Base-by-base conservation (phyloP, 2,329 filamentous ascomycete species). In the Thyridium curvatum region DNA sequence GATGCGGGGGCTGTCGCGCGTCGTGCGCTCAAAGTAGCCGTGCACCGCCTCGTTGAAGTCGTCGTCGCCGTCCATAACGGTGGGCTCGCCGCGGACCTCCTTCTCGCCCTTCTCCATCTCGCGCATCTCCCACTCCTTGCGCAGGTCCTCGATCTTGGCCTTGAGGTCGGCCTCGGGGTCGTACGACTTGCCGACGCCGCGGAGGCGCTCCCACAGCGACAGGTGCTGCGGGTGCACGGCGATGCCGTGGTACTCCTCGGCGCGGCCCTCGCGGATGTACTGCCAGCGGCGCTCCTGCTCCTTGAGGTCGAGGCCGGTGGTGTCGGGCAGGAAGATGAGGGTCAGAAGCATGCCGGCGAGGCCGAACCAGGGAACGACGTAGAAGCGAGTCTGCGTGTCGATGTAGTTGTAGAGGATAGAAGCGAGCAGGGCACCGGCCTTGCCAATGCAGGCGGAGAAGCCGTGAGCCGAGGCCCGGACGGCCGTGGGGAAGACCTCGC, bases 361-460 rank as follows among this genome's bases (percentile, higher is more conserved):
- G 56, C 91, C 91, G 60, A 94, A 96, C 91, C 91, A 96, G 15
- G 91, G 89, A 2, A 96, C 88, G 32, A 96, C 80, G 61, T 90
- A 82, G 70, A 96, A 96, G 61, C 91, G 93, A 45, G 75, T 84
- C 59, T 84, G 79, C 2, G 78, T 83, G 61, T 79, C 77, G 62
- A 96, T 95, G 73, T 96, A 96, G 74, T 91, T 94, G 80, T 94
- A 96, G 35, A 96, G 70, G 3, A 97, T 80, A 1, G 88, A 83
- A 21, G 91, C 90, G 30, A 88, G 73, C 15, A 97, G 79, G 29
- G 91, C 91, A 48, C 91, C 91, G 1, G 86, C 67, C 67, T 97
- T 97, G 57, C 91, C 91, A 40, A 84, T 72, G 41, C 89, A 91
- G 47, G 91, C 91, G n/a, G 86, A 89, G 66, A 96, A 87, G 41